Evolutionary conservation across 176 grass and related monocot species (phyloP).

Genomic region (Microstegium vimineum): DNA sequence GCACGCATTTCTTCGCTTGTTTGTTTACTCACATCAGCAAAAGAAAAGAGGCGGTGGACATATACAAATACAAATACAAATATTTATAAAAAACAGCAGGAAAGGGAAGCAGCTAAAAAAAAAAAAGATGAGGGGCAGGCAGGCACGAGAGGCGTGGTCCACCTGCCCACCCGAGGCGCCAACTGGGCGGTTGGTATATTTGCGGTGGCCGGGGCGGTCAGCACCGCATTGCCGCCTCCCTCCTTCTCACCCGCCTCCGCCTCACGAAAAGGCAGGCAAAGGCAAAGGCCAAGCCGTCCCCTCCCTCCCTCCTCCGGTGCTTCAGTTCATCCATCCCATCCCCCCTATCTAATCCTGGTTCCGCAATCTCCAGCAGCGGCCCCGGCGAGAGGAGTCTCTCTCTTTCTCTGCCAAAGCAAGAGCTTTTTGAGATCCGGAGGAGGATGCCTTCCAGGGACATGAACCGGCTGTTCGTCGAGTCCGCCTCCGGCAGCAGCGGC

Average conservation of each 20-base stretch:
- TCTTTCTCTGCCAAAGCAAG: not conserved
- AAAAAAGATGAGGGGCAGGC: not conserved
- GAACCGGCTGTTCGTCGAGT: conserved; percentile 25
- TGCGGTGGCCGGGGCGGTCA: conserved; percentile 26
- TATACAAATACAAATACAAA: not conserved
- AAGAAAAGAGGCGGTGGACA: not conserved
- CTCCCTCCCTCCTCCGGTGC: not conserved
- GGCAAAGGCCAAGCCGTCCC: not conserved
- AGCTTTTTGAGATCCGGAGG: not conserved
- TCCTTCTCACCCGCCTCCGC: not conserved
- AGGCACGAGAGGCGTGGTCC: conserved; percentile 34
- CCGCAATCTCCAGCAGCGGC: too few relatives aligned
- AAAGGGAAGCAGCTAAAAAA: not conserved
- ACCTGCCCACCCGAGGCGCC: conserved; percentile 19
- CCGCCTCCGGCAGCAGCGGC: conserved; percentile 21
- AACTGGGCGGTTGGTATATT: conserved; percentile 39
- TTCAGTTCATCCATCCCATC: conserved; percentile 14
- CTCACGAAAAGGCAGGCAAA: conserved; percentile 18
- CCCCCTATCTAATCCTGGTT: not conserved
- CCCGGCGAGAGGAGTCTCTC: not conserved
- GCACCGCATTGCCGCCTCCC: conserved; percentile 21
- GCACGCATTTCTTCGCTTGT: not conserved
- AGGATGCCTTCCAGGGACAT: conserved; percentile 31
- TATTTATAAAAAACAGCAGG: not conserved
- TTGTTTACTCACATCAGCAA: not conserved